Percentiles rank a stretch among this genome's conserved stretches.
These are phyloP conservation scores for Magnolia officinalis DNA, from an alignment of 164 flowering plant species.

Conservation along the genomic window DNA sequence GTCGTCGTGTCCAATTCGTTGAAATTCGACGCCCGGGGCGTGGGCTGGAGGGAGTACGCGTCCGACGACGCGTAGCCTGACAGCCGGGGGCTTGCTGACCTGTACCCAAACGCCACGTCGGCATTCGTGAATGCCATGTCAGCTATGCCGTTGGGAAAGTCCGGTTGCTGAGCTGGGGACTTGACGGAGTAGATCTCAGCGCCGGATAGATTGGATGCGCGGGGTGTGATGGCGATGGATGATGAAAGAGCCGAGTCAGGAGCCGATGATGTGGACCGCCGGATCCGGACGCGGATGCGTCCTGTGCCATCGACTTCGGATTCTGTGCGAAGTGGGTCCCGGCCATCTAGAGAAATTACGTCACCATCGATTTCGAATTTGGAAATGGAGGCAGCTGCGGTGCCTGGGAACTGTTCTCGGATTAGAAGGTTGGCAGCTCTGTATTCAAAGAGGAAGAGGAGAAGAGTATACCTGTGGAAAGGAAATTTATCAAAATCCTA, in stretches of 20 bases:
- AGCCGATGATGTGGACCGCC: constrained; percentile 52
- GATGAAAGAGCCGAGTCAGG: constrained; percentile 38
- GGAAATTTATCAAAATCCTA: neutral
- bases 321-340: constrained; percentile 47
- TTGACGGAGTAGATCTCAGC: constrained; percentile 53
- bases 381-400: constrained; percentile 44
- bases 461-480: constrained; percentile 44
- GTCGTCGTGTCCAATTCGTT: constrained; percentile 41
- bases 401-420: constrained; percentile 39
- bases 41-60: constrained; percentile 63
- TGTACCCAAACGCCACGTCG: constrained; percentile 36
- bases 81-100: constrained; percentile 41
- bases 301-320: constrained; percentile 48
- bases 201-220: constrained; percentile 54
- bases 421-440: constrained; percentile 46
- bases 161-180: constrained; percentile 32
- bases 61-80: constrained; percentile 65
- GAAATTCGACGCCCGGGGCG: constrained; percentile 56
- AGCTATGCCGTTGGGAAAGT: constrained; percentile 9
- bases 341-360: constrained; percentile 55
- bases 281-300: constrained; percentile 46
- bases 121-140: constrained; percentile 23
- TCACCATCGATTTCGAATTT: constrained; percentile 50
- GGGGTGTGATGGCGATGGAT: constrained; percentile 42
- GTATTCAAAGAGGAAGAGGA: constrained; percentile 51